These are phyloP conservation scores for Rhodotorula mucilaginosa DNA, from an alignment of 1,284 basidiomycete genomes.

Conservation along the genomic window DNA sequence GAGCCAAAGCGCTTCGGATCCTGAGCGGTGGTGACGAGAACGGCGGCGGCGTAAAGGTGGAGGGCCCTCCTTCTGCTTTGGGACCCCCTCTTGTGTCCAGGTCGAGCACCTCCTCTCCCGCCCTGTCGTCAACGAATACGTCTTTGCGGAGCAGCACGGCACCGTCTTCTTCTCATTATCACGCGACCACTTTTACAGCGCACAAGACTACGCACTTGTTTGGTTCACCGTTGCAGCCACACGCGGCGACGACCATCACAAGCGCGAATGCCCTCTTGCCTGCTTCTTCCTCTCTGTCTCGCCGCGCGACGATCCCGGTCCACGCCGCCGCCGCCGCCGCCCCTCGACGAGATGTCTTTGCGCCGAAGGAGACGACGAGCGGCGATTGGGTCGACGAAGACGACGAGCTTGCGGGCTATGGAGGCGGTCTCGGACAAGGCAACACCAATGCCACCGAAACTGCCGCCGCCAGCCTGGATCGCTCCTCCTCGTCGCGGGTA, in stretches of 20 bases:
- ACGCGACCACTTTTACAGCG: conserved; percentile 42
- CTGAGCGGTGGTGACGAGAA: conserved; percentile 20
- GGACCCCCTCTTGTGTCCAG: neutral
- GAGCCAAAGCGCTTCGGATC: conserved; percentile 11
- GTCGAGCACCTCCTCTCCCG: neutral
- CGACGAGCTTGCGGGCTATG: conserved; percentile 42
- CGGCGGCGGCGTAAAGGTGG: neutral
- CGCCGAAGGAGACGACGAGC: conserved; percentile 42
- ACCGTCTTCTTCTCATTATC: conserved; percentile 11
- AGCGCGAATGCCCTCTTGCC: neutral
- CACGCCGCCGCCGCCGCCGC: neutral
- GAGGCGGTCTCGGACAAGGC: conserved; percentile 28
- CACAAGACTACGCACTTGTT: conserved; percentile 42
- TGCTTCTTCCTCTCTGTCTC: conserved; percentile 10
- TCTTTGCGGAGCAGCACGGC: conserved; percentile 5
- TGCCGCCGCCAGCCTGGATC: neutral
- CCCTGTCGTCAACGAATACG: neutral
- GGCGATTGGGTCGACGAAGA: conserved; percentile 54
- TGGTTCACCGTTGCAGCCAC: conserved; percentile 30
- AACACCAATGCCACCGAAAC: neutral
- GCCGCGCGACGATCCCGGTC: neutral
- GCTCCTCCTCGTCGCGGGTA: neutral
- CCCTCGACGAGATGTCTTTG: conserved; percentile 51
- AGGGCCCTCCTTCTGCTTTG: neutral
- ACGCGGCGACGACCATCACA: neutral